Percentiles rank a stretch among this genome's conserved stretches.
Conservation (phyloP, 768 basidiomycete species). For the Lactarius sanguifluus region DNA sequence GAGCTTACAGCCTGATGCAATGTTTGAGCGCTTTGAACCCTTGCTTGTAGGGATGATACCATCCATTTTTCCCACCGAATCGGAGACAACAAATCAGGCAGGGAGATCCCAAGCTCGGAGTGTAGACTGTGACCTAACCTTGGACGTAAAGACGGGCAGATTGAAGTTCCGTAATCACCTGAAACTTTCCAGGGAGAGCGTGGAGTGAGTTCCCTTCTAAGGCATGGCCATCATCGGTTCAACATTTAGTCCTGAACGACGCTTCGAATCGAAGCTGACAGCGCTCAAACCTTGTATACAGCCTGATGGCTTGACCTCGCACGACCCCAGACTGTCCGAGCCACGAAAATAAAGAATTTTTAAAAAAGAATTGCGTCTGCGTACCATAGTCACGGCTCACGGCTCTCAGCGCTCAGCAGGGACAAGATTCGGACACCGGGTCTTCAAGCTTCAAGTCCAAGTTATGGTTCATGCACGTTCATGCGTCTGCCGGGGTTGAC, state of each 20-base stretch:
- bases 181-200: background rate
- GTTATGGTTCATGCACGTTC: background rate
- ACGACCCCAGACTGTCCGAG: background rate
- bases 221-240: too few relatives aligned
- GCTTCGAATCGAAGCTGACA: background rate
- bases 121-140: background rate
- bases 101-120: background rate
- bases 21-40: background rate
- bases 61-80: background rate
- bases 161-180: background rate
- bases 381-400: background rate
- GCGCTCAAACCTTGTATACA: background rate
- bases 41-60: background rate
- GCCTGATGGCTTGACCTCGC: background rate
- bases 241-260: background rate
- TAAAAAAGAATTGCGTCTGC: background rate
- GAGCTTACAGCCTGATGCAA: background rate
- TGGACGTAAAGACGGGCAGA: background rate
- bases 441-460: background rate
- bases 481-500: background rate
- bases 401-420: background rate
- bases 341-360: background rate
- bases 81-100: background rate
- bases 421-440: background rate
- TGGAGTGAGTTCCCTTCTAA: background rate